phyloP scores from a whole-genome alignment of 192 early-diverging fungal species.

The Phlyctochytrium arcticum region DNA sequence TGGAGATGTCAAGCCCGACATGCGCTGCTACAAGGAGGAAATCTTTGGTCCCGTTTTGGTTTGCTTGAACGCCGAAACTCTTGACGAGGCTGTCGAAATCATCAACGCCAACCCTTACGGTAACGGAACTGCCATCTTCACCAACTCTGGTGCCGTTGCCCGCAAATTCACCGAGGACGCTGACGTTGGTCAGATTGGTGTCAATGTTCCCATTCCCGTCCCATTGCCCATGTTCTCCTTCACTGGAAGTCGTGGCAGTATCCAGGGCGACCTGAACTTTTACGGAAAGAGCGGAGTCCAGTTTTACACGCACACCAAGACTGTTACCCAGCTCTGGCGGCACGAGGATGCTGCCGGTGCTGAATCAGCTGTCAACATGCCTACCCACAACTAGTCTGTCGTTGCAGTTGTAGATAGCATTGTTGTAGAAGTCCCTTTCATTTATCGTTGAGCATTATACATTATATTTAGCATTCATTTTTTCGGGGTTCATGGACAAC shows the following conservation, averaged over 20 bases:
- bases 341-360: constrained; percentile 70
- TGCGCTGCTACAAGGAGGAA: constrained; percentile 91
- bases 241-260: constrained; percentile 86
- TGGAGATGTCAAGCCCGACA: constrained; percentile 63
- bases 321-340: constrained; percentile 91
- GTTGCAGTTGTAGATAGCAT: too few species aligned
- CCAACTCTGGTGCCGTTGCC: constrained; percentile 81
- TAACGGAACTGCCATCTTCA: constrained; percentile 70
- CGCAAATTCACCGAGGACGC: constrained; percentile 84
- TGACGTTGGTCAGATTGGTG: constrained; percentile 86
- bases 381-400: constrained; percentile 55
- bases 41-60: constrained; percentile 95
- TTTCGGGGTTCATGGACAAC: too few species aligned
- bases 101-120: constrained; percentile 91
- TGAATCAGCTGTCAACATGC: constrained; percentile 83
- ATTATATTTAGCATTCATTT: too few species aligned
- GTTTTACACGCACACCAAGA: constrained; percentile 94
- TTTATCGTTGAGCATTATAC: too few species aligned
- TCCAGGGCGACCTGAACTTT: constrained; percentile 93
- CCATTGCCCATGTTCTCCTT: constrained; percentile 97
- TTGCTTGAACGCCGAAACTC: constrained; percentile 72
- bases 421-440: too few species aligned
- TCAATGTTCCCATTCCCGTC: constrained; percentile 91
- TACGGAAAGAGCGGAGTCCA: constrained; percentile 57
- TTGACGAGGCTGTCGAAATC: constrained; percentile 88